These are phyloP conservation scores for Orbilia javanica DNA, from an alignment of 2,329 filamentous ascomycete species.

Conservation along the genomic window DNA sequence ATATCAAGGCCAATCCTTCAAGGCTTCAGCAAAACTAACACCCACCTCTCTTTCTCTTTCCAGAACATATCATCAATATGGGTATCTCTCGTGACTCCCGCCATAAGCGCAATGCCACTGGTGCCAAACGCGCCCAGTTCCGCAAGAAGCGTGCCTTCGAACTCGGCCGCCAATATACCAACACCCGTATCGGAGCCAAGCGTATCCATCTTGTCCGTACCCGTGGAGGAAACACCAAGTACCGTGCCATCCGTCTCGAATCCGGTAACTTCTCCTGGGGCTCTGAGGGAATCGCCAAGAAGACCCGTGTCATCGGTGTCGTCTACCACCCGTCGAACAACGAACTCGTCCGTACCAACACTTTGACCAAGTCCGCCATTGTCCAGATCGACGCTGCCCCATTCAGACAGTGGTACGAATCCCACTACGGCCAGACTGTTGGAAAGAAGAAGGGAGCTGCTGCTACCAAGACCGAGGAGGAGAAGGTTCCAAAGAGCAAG, in stretches of 20 bases:
- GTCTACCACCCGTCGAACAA: constrained; percentile 99
- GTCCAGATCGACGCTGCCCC: constrained; percentile 98
- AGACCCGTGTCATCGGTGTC: constrained; percentile 98
- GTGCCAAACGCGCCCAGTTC: constrained; percentile 96
- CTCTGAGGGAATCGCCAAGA: constrained; percentile 97
- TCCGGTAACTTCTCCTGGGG: constrained; percentile 99
- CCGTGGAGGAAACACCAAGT: constrained; percentile 99
- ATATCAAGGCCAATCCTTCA: not conserved
- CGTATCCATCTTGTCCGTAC: constrained; percentile 96
- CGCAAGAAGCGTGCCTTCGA: constrained; percentile 99
- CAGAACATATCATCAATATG: constrained; percentile 76
- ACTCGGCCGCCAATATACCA: constrained; percentile 98
- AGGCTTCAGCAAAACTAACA: constrained; percentile 58
- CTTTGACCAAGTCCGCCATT: constrained; percentile 97
- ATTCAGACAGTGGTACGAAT: constrained; percentile 99
- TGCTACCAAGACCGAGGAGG: constrained; percentile 72
- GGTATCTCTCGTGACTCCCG: constrained; percentile 99
- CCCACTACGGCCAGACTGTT: constrained; percentile 93
- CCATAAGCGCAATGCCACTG: constrained; percentile 99
- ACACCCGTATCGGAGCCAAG: constrained; percentile 98
- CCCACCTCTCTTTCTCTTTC: constrained; percentile 63
- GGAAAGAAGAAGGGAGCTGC: constrained; percentile 85
- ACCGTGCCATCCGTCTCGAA: constrained; percentile 98
- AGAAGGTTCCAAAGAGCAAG: constrained; percentile 87
- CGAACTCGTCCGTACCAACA: constrained; percentile 99